Conservation (phyloP, 148 eudicot genomes). For the Beta vulgaris region DNA sequence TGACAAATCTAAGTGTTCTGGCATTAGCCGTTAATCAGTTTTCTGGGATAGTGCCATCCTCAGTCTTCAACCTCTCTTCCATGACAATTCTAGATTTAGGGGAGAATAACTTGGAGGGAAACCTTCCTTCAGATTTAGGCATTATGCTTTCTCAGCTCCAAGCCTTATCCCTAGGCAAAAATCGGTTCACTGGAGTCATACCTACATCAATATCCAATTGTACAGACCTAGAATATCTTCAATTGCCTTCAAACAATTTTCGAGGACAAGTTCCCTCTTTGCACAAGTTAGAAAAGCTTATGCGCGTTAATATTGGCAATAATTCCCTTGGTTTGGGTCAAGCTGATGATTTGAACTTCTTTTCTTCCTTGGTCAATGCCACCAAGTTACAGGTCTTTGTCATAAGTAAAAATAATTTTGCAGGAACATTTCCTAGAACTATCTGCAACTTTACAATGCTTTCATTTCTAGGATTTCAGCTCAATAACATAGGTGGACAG, state of each 20-base stretch:
- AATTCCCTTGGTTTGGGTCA: constrained; percentile 34
- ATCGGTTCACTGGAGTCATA: constrained; percentile 17
- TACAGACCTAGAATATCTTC: constrained; percentile 8
- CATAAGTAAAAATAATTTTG: constrained; percentile 28
- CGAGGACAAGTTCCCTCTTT: constrained; percentile 23
- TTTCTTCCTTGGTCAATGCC: constrained; percentile 33
- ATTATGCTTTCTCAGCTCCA: constrained; percentile 14
- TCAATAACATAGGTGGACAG: constrained; percentile 28
- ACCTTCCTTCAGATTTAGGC: constrained; percentile 23
- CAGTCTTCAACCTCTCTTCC: constrained; percentile 21
- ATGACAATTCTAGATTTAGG: neutral
- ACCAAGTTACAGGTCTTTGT: constrained; percentile 16
- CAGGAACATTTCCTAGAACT: constrained; percentile 36
- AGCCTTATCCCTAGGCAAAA: neutral
- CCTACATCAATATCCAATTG: constrained; percentile 24
- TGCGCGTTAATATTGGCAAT: neutral
- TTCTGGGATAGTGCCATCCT: constrained; percentile 16
- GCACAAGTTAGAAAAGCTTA: constrained; percentile 16
- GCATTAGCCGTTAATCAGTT: neutral
- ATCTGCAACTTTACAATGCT: constrained; percentile 38
- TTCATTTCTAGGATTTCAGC: constrained; percentile 2
- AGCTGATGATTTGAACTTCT: constrained; percentile 32
- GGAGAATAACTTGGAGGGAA: constrained; percentile 18
- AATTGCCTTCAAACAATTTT: constrained; percentile 12
- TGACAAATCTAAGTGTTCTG: neutral